Percentiles rank a stretch among this genome's conserved stretches.
Conservation (phyloP, 805 yeast species). For the Saturnispora dispora region DNA sequence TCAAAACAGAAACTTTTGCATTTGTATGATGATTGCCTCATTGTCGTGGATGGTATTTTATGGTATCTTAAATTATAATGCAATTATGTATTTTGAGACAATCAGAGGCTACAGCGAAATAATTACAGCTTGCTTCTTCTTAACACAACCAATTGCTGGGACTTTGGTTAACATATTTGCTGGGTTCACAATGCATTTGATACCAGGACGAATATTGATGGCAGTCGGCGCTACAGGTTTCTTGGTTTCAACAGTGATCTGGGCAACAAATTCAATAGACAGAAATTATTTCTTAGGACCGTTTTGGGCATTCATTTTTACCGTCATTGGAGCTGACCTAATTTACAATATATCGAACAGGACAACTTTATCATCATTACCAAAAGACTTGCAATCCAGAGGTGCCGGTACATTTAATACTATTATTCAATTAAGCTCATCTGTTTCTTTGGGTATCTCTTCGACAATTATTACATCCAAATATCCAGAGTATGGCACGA, state of each 20-base stretch:
- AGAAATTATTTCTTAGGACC: slow-evolving; percentile 37
- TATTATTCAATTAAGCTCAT: slow-evolving; percentile 31
- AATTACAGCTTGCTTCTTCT: slow-evolving; percentile 34
- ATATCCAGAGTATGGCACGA: slow-evolving; percentile 25
- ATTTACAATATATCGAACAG: slow-evolving; percentile 38
- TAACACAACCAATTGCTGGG: slow-evolving; percentile 38
- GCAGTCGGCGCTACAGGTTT: slow-evolving; percentile 30
- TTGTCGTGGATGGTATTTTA: slow-evolving; percentile 36
- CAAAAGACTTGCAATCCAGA: slow-evolving; percentile 31
- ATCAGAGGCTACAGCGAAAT: slow-evolving; percentile 31
- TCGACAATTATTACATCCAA: slow-evolving; percentile 31
- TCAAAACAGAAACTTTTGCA: slow-evolving; percentile 30
- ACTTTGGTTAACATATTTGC: slow-evolving; percentile 36
- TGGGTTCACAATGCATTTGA: slow-evolving; percentile 35
- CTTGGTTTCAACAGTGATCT: slow-evolving; percentile 29
- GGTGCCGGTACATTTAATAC: slow-evolving; percentile 45
- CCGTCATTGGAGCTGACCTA: slow-evolving; percentile 40
- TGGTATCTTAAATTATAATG: slow-evolving; percentile 33
- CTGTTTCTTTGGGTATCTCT: slow-evolving; percentile 35
- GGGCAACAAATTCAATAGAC: slow-evolving; percentile 32
- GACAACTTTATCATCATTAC: slow-evolving; percentile 34
- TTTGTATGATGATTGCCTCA: slow-evolving; percentile 30
- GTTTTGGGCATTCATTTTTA: slow-evolving; percentile 33
- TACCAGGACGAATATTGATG: slow-evolving; percentile 33
- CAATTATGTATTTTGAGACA: slow-evolving; percentile 35